These are phyloP conservation scores for Podospora australis DNA, from an alignment of 495 filamentous ascomycete genomes.

Conservation along the genomic window DNA sequence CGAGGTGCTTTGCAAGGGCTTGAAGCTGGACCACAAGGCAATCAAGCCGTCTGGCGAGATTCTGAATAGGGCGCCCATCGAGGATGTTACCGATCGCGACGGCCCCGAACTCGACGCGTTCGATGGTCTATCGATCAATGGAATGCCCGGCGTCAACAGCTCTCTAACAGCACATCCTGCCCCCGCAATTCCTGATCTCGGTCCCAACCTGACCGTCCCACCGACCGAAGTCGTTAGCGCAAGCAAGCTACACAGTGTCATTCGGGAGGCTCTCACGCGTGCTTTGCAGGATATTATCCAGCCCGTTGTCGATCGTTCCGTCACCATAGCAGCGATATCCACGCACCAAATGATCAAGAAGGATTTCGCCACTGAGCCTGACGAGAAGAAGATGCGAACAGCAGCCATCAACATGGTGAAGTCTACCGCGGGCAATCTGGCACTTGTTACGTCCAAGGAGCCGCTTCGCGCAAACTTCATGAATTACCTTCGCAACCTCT, in stretches of 20 bases:
- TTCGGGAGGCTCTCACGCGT: conserved; percentile 72
- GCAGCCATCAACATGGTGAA: conserved; percentile 89
- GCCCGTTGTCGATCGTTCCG: conserved; percentile 92
- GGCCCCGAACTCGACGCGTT: conserved; percentile 59
- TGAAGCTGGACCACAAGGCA: conserved; percentile 79
- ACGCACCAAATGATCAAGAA: conserved; percentile 90
- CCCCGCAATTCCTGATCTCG: conserved; percentile 71
- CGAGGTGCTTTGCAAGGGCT: conserved; percentile 87
- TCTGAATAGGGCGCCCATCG: conserved; percentile 58
- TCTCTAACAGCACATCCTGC: conserved; percentile 69
- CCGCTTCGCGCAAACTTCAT: conserved; percentile 91
- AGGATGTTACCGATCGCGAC: conserved; percentile 52
- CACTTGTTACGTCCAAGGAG: conserved; percentile 96
- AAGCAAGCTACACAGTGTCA: conserved; percentile 69
- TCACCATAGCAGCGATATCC: conserved; percentile 94
- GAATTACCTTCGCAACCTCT: conserved; percentile 83
- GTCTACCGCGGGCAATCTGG: conserved; percentile 84
- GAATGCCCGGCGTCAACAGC: conserved; percentile 61
- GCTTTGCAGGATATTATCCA: conserved; percentile 92
- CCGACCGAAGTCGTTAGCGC: conserved; percentile 68
- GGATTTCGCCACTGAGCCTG: conserved; percentile 88
- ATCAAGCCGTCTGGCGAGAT: conserved; percentile 81
- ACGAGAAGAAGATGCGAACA: conserved; percentile 76
- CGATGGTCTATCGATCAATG: conserved; percentile 67
- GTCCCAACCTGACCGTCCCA: conserved; percentile 64